Evolutionary conservation across 352 stramenopile species (phyloP).

Genomic region (Pythium coloratum): DNA sequence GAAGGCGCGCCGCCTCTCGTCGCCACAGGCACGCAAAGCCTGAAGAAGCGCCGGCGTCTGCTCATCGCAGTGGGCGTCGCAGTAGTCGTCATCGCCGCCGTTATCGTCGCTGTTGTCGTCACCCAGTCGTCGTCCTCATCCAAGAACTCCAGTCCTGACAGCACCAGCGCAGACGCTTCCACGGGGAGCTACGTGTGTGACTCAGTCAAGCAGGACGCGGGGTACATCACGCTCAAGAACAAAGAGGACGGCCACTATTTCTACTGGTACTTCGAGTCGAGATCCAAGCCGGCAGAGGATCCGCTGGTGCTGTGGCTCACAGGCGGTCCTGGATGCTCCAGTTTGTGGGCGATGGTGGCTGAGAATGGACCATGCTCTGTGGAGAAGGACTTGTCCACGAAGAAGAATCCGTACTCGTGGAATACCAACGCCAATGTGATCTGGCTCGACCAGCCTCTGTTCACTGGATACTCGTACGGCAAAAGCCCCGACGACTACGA

Average conservation of each 20-base stretch:
- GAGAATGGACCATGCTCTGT: slow-evolving; percentile 60
- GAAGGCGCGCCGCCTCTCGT: background rate
- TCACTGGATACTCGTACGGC: slow-evolving; percentile 45
- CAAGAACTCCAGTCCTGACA: background rate
- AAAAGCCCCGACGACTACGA: slow-evolving; percentile 35
- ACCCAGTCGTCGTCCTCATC: background rate
- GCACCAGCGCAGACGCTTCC: background rate
- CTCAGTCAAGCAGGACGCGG: slow-evolving; percentile 32
- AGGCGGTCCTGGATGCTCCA: slow-evolving; percentile 48
- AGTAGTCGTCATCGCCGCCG: background rate
- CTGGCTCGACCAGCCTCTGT: slow-evolving; percentile 54
- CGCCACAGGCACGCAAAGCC: background rate
- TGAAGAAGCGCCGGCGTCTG: background rate
- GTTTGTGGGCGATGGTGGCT: slow-evolving; percentile 43
- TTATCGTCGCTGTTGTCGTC: background rate
- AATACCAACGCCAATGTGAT: slow-evolving; percentile 55
- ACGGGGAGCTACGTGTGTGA: background rate
- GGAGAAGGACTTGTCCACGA: slow-evolving; percentile 36
- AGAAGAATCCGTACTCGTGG: slow-evolving; percentile 48
- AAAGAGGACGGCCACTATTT: slow-evolving; percentile 70
- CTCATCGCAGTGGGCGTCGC: background rate
- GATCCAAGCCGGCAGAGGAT: slow-evolving; percentile 31
- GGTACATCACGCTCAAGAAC: slow-evolving; percentile 54
- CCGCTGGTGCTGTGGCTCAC: slow-evolving; percentile 61
- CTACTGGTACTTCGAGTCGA: slow-evolving; percentile 64